A percentile compares a stretch with the other conserved stretches of the same genome.
Evolutionary conservation across 345 rosid genomes (phyloP).

Genomic region (Isatis tinctoria): DNA sequence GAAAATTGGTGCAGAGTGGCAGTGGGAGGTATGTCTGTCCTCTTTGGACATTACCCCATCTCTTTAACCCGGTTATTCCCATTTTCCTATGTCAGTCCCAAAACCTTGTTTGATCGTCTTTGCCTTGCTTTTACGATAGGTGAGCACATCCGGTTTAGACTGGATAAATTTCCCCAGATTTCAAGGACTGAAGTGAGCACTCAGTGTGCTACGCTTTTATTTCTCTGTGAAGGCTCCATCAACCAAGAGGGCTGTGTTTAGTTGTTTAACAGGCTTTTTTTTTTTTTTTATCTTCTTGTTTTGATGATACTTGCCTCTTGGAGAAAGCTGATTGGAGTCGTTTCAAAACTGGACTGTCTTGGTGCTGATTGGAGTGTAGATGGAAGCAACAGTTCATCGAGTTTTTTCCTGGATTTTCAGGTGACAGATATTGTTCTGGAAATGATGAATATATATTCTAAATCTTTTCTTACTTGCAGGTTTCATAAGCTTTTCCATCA

Average conservation of each 20-base stretch:
- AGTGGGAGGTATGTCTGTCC: slow-evolving; percentile 60
- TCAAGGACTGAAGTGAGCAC: slow-evolving; percentile 55
- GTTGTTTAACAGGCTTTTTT: slow-evolving; percentile 33
- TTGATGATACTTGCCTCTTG: slow-evolving; percentile 56
- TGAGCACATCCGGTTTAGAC: slow-evolving; percentile 44
- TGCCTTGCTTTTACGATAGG: slow-evolving; percentile 71
- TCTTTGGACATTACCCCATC: slow-evolving; percentile 39
- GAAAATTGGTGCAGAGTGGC: slow-evolving; percentile 43
- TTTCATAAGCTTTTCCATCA: slow-evolving; percentile 33
- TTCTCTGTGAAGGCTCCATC: slow-evolving; percentile 50
- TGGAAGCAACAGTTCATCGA: slow-evolving; percentile 62
- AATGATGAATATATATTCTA: slow-evolving; percentile 36
- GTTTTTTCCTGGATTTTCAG: slow-evolving; percentile 58
- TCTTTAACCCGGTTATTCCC: slow-evolving; percentile 35
- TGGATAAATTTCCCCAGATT: slow-evolving; percentile 48
- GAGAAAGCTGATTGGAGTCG: slow-evolving; percentile 68
- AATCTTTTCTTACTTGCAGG: slow-evolving; percentile 58
- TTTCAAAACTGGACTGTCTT: slow-evolving; percentile 48
- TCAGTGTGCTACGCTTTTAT: slow-evolving; percentile 39
- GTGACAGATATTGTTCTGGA: slow-evolving; percentile 34
- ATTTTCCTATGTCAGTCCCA: slow-evolving; percentile 28
- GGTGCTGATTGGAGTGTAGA: slow-evolving; percentile 66
- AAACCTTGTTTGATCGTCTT: slow-evolving; percentile 56
- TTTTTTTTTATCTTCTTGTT: slow-evolving; percentile 44
- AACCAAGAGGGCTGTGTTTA: slow-evolving; percentile 44